Evolutionary conservation across 352 stramenopile genomes (phyloP), one percentile per base, ranked within the genome.

Genomic region (Globisporangium polare): DNA sequence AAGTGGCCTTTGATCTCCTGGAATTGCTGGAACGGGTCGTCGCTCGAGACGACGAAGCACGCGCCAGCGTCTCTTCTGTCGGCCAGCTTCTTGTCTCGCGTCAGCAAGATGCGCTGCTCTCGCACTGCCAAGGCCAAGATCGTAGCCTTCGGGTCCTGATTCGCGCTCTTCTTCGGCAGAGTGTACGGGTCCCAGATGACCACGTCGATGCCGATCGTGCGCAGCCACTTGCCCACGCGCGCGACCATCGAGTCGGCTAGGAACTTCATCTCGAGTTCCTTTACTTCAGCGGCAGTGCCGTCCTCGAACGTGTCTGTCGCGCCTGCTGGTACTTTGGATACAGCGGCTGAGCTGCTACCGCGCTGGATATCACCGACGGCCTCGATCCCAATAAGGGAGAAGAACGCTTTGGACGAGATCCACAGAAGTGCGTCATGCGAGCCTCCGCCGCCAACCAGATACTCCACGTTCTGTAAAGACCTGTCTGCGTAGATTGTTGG

Each of bases 1-100:
- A 93, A 93, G 50, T 93, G 80, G 0, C 77, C 35, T 37, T 85
- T 86, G 60, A 94, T 84, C 49, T 94, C 82, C 47, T 86, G 78
- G 53, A 94, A 92, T 54, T 94, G 82, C 53, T 75, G 51, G 41
- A 87, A 78, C 24, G 78, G 74, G 52, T 90, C 78, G 54, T 92
- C 83, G 43, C 76, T 89, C 0, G 80, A 78, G 9, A 94, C 75
- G 3, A 92, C 78, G 58, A 90, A 90, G 65, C 82, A 94, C 2
- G 82, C 84, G 9, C 83, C 78, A 3, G 82, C 80, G 56, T 89
- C 81, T 3, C 84, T 78, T 20, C 83, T 73, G 24, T 77, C 71
- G 0, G 80, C 78, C 9, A 94, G 65, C 26, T 90, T 89, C 65
- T 88, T 89, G 70, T 92, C 84, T 6, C 82, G 72, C 7, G 84